Evolutionary conservation across 441 rosid species (phyloP), one percentile per base, ranked within the genome.

Genomic region (Erodium texanum): DNA sequence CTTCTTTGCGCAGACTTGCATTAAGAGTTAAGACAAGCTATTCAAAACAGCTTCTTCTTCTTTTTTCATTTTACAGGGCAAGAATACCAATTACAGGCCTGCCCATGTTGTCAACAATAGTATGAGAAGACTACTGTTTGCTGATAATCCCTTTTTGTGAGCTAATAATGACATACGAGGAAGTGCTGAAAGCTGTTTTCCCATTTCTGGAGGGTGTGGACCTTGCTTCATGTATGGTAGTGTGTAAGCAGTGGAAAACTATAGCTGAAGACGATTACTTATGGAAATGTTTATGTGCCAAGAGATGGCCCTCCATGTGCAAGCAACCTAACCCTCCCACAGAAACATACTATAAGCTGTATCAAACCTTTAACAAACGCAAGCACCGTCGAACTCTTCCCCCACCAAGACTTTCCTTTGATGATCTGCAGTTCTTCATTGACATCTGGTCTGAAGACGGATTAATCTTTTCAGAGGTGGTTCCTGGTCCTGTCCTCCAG

Each of bases 231-330:
- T 93, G 97, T 70, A 85, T 89, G 95, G 75, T 63, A 5, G 98
- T 93, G 22, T 81, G 85, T 73, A 93, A 79, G 81, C 87, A 82
- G 20, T 93, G 98, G 98, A 89, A 87, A 84, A 81, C 76, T 23
- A 45, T 85, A 54, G 93, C 95, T 0, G 77, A 38, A 38, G 98
- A 93, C 41, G 98, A 93, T 77, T 93, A 85, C 76, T 77, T 89
- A 24, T 93, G 98, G 98, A 93, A 88, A 81, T 86, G 90, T 24
- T 71, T 82, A 12, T 90, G 98, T 74, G 85, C 87, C 20, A 84
- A 82, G 81, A 82, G 82, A 81, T 93, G 98, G 98, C 98, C 97
- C 73, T 90, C 96, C 0, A 69, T 85, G 76, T 86, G 92, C 85
- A 90, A 86, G 80, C 84, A 83, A 14, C 80, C 82, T 4, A 80